phyloP scores from a whole-genome alignment of 306 rosid genomes.

The Acacia acuminata region DNA sequence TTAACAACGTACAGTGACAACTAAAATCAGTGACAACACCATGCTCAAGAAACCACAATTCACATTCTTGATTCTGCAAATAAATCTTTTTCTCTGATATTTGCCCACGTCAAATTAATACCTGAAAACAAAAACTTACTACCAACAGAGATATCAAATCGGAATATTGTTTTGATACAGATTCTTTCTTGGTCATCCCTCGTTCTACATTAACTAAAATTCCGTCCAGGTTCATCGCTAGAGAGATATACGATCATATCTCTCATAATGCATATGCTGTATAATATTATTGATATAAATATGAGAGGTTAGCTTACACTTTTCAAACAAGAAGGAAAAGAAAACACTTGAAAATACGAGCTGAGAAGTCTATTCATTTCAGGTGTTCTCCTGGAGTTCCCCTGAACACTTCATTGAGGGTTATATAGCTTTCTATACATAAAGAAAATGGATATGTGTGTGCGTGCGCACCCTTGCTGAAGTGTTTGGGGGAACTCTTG shows the following conservation, averaged over 20 bases:
- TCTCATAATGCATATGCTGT: too few relatives aligned
- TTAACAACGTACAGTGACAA: too few relatives aligned
- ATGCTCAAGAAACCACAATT: too few relatives aligned
- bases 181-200: neutral
- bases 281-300: slow-evolving; percentile 10
- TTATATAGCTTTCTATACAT: too few relatives aligned
- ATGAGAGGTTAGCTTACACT: neutral
- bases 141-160: too few relatives aligned
- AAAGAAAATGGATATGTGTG: too few relatives aligned
- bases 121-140: too few relatives aligned
- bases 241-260: neutral
- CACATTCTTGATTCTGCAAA: too few relatives aligned
- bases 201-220: neutral
- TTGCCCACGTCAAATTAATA: neutral
- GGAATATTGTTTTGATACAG: slow-evolving; percentile 8
- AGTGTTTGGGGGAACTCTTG: too few relatives aligned
- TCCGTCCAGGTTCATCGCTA: slow-evolving; percentile 27
- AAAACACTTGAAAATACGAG: neutral
- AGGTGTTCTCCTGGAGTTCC: slow-evolving; percentile 43
- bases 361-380: neutral
- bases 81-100: neutral
- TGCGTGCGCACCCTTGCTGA: too few relatives aligned
- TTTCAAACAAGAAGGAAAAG: neutral
- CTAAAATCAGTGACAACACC: too few relatives aligned
- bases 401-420: slow-evolving; percentile 36